Base-by-base conservation (phyloP, 352 stramenopile genomes). In the Globisporangium nunn region DNA sequence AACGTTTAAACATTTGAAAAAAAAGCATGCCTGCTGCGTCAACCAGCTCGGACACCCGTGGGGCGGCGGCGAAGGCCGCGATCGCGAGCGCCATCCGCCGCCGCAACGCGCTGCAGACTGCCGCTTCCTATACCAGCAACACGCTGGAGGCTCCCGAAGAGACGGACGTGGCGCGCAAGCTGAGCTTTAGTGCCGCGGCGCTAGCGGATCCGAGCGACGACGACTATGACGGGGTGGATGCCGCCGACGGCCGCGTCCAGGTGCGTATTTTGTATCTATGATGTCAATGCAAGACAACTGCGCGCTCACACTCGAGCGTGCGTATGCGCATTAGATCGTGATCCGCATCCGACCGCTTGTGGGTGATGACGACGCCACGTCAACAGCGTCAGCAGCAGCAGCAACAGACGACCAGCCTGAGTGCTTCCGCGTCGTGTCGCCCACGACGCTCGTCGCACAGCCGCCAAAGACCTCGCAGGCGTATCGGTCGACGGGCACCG, bases 391-490 rank as follows among this genome's bases (percentile, higher is more conserved):
- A 39, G 56, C 49, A 39, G 35, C 30, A 37, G 17, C 18, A 12
- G 49, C n/a, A 60, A 31, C 47, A 3, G 39, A 6, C 41, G 43
- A 41, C 18, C 28, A 62, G 2, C 71, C 69, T 35, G 77, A 84
- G 37, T 87, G 78, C 45, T 93, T 90, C 58, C 78, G 75, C 44
- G 77, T 93, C 15, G 41, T 80, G 17, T 89, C 83, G 28, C 73
- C 88, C 50, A 74, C 75, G 51, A 58, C 72, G 48, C 59, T 93
- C 51, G 37, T 93, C 15, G 79, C 71, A 29, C 77, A 88, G 18
- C 77, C 79, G 41, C 81, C 83, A 41, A 88, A 89, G 71, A 87
- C 74, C 3, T 89, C 76, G 33, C 74, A 87, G 60, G 73, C 80
- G 30, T 90, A 89, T 64, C 70, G 81, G 10, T 88, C 83, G 17